phyloP scores from a whole-genome alignment of 345 rosid species.

The Gossypium mustelinum region DNA sequence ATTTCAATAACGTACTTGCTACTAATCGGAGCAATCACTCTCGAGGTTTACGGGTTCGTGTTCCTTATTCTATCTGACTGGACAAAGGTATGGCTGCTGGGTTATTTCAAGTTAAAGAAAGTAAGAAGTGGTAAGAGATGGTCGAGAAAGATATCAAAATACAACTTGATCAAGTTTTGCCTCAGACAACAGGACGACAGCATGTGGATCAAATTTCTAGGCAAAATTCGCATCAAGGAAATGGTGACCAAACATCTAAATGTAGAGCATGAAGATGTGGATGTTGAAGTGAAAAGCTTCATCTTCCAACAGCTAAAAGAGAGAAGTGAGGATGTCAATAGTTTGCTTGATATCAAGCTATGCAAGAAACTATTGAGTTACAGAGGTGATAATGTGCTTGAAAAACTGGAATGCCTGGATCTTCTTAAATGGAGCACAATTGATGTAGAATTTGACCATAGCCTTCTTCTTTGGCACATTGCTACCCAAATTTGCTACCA shows the following conservation, averaged over 20 bases:
- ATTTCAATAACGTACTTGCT: constrained; percentile 32
- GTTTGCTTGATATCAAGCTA: not conserved
- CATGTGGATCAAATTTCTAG: not conserved
- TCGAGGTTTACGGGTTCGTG: constrained; percentile 21
- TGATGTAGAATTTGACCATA: constrained; percentile 16
- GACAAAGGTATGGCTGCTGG: constrained; percentile 9
- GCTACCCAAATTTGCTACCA: constrained; percentile 18
- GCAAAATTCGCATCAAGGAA: not conserved
- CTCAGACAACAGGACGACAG: not conserved
- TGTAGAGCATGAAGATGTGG: not conserved
- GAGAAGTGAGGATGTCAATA: not conserved
- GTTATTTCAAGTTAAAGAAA: not conserved
- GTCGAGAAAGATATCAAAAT: not conserved
- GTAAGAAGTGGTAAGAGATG: not conserved
- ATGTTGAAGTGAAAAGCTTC: not conserved
- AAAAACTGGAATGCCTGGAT: not conserved
- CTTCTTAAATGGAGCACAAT: constrained; percentile 22
- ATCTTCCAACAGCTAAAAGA: not conserved
- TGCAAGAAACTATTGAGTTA: constrained; percentile 12
- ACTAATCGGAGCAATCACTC: constrained; percentile 27
- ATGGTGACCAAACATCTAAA: not conserved
- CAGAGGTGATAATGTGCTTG: constrained; percentile 21
- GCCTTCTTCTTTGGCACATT: constrained; percentile 27
- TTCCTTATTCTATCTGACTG: constrained; percentile 7
- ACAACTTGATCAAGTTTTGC: not conserved